phyloP scores from a whole-genome alignment of 352 stramenopile species.

The Phytophthora podocarpi region DNA sequence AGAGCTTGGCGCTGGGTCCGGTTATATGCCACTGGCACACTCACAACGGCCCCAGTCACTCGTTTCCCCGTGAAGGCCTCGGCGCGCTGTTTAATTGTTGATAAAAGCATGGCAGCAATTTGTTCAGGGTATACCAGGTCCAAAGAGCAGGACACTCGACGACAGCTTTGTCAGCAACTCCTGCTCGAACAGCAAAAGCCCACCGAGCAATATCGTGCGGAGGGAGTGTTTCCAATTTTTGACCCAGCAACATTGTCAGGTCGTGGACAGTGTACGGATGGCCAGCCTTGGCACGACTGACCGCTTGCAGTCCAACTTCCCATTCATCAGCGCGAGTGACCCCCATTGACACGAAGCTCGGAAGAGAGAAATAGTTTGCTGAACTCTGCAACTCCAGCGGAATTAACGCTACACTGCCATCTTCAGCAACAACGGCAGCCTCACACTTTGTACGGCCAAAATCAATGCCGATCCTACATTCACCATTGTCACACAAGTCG shows the following conservation, averaged over 20 bases:
- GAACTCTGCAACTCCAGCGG: constrained; percentile 17
- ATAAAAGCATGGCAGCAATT: constrained; percentile 46
- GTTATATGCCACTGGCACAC: constrained; percentile 44
- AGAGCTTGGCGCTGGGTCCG: constrained; percentile 52
- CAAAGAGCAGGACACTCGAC: constrained; percentile 27
- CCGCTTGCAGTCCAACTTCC: constrained; percentile 24
- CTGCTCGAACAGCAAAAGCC: constrained; percentile 38
- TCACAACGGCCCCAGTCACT: constrained; percentile 32
- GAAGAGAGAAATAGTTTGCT: constrained; percentile 20
- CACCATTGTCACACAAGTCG: neutral
- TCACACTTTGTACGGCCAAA: constrained; percentile 37
- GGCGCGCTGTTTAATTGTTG: constrained; percentile 39
- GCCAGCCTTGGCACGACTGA: constrained; percentile 25
- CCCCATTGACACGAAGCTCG: constrained; percentile 27
- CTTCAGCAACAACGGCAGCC: constrained; percentile 22
- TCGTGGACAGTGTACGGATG: constrained; percentile 41
- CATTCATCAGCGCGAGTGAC: constrained; percentile 11
- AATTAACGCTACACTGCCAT: constrained; percentile 20
- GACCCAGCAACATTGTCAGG: constrained; percentile 31
- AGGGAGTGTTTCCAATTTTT: constrained; percentile 24
- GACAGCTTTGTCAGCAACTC: constrained; percentile 35
- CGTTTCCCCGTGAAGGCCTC: constrained; percentile 25
- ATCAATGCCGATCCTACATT: constrained; percentile 32
- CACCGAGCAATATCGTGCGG: constrained; percentile 30
- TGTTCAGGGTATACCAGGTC: constrained; percentile 46